Evolutionary conservation across 768 basidiomycete species (phyloP), one percentile per base, ranked within the genome.

Genomic region (Pholiota molesta): DNA sequence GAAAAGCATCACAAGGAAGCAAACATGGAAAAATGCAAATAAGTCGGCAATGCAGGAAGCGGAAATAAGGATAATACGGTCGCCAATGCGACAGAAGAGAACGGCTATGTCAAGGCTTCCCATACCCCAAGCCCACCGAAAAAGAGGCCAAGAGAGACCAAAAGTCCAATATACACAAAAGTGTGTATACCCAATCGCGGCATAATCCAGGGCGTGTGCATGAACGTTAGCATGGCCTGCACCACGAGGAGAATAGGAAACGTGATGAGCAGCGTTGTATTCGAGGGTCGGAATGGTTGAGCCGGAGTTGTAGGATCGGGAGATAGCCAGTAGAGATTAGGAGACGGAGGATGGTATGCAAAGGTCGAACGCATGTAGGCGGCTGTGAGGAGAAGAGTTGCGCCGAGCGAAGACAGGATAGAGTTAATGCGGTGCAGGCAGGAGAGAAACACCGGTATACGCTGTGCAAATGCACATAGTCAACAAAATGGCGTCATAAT

Each of bases 361-460:
- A 86, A 69, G 0, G 86, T 73, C 1, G 85, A 84, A 57, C 80
- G 80, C 64, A 90, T 82, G 69, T 89, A 89, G 26, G 85, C 81
- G 28, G 84, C 81, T 11, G 87, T 81, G 40, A 90, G 72, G 58
- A 88, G 74, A 26, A 92, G 82, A 40, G 81, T 86, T 52, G 87
- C 77, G 9, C 91, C 91, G 17, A 93, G 70, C 13, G 89, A 85
- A 57, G 91, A 82, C 7, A 94, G 71, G 62, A 93, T 81, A 5
- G 88, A 82, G 71, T 92, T 91, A 62, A 92, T 75, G 57, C 92
- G 84, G 70, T 92, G 90, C 57, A 95, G 78, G 68, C 87, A 89
- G 8, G 88, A 85, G 19, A 95, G 82, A 70, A 94, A 90, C 2
- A 91, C 86, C 0, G 92, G 92, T 31, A 95, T 91, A 63, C 81